phyloP scores from a whole-genome alignment of 2,329 filamentous ascomycete genomes.

The Chrysoporthe deuterocubensis region DNA sequence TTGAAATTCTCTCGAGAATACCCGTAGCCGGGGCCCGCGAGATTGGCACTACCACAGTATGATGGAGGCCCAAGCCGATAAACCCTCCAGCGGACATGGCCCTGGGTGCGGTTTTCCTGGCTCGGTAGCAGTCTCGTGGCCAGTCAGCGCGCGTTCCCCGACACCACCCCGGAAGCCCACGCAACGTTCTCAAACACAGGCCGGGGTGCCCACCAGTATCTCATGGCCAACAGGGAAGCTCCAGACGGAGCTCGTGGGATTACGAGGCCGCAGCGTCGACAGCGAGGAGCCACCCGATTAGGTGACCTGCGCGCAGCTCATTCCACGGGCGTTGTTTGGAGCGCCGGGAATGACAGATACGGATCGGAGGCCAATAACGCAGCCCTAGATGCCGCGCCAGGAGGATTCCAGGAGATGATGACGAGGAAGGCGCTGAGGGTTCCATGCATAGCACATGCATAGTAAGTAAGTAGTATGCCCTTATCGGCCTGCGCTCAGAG shows the following conservation, averaged over 20 bases:
- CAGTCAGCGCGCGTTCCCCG: constrained; percentile 21
- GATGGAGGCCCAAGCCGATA: background rate
- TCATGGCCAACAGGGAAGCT: constrained; percentile 6
- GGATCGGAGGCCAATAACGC: background rate
- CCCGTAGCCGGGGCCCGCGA: background rate
- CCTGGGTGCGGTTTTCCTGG: constrained; percentile 10
- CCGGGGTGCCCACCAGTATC: constrained; percentile 21
- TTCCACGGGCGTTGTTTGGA: background rate
- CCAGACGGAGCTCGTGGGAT: background rate
- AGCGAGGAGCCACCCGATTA: background rate
- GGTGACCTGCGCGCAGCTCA: constrained; percentile 18
- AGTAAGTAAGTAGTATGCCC: too few species aligned
- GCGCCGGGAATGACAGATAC: constrained; percentile 2
- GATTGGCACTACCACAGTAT: background rate
- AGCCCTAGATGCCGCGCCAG: background rate
- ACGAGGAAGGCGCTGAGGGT: background rate
- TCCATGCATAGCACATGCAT: background rate
- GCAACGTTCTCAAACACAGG: constrained; percentile 34
- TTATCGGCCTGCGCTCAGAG: too few species aligned
- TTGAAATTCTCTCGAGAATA: background rate
- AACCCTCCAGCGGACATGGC: too few species aligned
- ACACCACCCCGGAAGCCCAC: constrained; percentile 30
- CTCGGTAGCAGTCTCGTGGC: background rate
- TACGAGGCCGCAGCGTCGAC: background rate
- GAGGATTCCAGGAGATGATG: background rate